These are phyloP conservation scores for Monilinia fructicola DNA, from an alignment of 2,329 filamentous ascomycete genomes.

Conservation along the genomic window DNA sequence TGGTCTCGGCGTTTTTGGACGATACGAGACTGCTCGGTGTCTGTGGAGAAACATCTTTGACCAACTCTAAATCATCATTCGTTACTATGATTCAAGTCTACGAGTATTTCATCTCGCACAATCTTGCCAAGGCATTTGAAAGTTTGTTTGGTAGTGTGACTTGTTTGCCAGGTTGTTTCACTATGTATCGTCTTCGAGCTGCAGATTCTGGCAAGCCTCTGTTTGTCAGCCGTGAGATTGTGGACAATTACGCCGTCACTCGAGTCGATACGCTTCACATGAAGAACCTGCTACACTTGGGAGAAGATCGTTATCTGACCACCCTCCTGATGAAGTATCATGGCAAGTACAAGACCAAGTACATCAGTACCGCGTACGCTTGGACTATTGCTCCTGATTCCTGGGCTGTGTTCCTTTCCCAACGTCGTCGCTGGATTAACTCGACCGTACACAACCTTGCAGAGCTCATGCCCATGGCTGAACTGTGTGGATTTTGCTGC, in stretches of 20 bases:
- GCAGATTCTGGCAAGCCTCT: conserved; percentile 93
- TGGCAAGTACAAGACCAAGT: conserved; percentile 96
- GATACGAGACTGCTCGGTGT: conserved; percentile 92
- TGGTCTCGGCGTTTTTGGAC: conserved; percentile 86
- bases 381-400: conserved; percentile 97
- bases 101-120: conserved; percentile 99
- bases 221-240: conserved; percentile 90
- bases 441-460: conserved; percentile 97
- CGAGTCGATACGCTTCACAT: conserved; percentile 97
- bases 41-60: conserved; percentile 91
- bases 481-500: conserved; percentile 99
- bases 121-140: conserved; percentile 94
- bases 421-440: conserved; percentile 99
- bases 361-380: conserved; percentile 85
- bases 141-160: conserved; percentile 96
- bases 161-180: conserved; percentile 97
- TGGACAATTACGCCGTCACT: conserved; percentile 85
- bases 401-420: conserved; percentile 92
- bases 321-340: conserved; percentile 92
- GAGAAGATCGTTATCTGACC: conserved; percentile 96
- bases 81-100: conserved; percentile 99
- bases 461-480: conserved; percentile 87
- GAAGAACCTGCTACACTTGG: conserved; percentile 95
- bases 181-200: conserved; percentile 96
- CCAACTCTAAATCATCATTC: conserved; percentile 89